Percentiles rank a stretch among this genome's conserved stretches.
Evolutionary conservation across 352 stramenopile genomes (phyloP).

Genomic region (Stramenopiles sp.): DNA sequence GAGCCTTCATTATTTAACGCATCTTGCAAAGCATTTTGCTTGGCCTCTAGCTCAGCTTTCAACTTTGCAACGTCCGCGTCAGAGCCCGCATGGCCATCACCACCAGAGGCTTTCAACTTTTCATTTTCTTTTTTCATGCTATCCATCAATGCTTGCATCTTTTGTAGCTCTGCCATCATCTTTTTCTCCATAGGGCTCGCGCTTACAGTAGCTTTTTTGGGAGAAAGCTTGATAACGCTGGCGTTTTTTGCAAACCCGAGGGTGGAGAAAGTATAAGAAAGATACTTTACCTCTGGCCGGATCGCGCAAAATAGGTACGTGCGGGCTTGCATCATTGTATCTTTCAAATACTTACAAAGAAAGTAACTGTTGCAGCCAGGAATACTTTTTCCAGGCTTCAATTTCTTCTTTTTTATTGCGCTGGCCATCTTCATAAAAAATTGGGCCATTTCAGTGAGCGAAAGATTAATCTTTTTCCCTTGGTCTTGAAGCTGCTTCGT

Average conservation of each 20-base stretch:
- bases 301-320: slow-evolving; percentile 83
- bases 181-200: not conserved
- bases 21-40: slow-evolving; percentile 25
- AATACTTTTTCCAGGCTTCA: slow-evolving; percentile 73
- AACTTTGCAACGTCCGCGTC: slow-evolving; percentile 22
- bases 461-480: slow-evolving; percentile 86
- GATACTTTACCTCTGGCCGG: slow-evolving; percentile 70
- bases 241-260: slow-evolving; percentile 79
- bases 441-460: slow-evolving; percentile 77
- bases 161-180: slow-evolving; percentile 74
- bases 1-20: slow-evolving; percentile 28
- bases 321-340: slow-evolving; percentile 74
- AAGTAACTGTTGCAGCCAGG: slow-evolving; percentile 82
- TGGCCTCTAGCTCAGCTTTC: slow-evolving; percentile 23
- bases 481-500: slow-evolving; percentile 80
- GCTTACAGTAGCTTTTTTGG: slow-evolving; percentile 65
- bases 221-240: slow-evolving; percentile 74
- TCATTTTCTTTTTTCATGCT: slow-evolving; percentile 57
- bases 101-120: slow-evolving; percentile 38
- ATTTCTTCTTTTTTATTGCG: slow-evolving; percentile 72
- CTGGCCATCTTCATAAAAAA: slow-evolving; percentile 94
- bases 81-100: slow-evolving; percentile 18
- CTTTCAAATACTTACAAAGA: slow-evolving; percentile 83
- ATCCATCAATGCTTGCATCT: slow-evolving; percentile 66
- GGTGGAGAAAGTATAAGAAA: slow-evolving; percentile 78